Conservation (phyloP, 768 basidiomycete species). For the Russula griseocarnosa region DNA sequence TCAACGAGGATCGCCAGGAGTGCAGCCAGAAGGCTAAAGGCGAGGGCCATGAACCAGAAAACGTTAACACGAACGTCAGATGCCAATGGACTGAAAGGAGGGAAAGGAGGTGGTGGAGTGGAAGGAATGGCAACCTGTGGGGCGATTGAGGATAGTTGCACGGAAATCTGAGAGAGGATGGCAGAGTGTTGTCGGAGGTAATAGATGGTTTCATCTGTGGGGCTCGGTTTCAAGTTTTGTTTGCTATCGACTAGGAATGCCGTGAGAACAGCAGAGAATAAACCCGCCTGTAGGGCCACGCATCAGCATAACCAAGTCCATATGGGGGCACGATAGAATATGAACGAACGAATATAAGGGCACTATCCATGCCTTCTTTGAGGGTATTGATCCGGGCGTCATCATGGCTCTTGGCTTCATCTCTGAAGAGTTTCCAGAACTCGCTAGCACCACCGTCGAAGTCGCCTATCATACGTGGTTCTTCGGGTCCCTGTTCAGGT, state of each 20-base stretch:
- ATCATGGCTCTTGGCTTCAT: not conserved
- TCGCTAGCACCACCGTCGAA: not conserved
- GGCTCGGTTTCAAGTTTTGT: too few species aligned
- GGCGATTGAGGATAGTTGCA: not conserved
- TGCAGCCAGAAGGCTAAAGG: not conserved
- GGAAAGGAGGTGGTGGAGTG: not conserved
- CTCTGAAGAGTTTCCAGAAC: not conserved
- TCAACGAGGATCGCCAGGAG: not conserved
- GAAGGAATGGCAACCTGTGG: not conserved
- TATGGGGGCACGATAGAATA: not conserved
- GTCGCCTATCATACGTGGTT: not conserved
- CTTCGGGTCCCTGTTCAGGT: too few species aligned
- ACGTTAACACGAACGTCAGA: not conserved
- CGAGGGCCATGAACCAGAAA: not conserved
- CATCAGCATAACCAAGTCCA: not conserved
- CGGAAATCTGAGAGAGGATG: not conserved
- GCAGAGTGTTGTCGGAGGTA: too few species aligned
- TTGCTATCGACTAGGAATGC: too few species aligned
- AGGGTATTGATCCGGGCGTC: not conserved
- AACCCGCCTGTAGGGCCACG: not conserved
- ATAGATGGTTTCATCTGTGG: too few species aligned
- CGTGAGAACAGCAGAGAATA: not conserved
- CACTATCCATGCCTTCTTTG: not conserved
- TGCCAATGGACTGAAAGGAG: not conserved
- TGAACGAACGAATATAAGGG: not conserved